Percentiles rank a stretch among this genome's conserved stretches.
phyloP scores from a whole-genome alignment of 176 grass and related monocot species.

The Canna indica region DNA sequence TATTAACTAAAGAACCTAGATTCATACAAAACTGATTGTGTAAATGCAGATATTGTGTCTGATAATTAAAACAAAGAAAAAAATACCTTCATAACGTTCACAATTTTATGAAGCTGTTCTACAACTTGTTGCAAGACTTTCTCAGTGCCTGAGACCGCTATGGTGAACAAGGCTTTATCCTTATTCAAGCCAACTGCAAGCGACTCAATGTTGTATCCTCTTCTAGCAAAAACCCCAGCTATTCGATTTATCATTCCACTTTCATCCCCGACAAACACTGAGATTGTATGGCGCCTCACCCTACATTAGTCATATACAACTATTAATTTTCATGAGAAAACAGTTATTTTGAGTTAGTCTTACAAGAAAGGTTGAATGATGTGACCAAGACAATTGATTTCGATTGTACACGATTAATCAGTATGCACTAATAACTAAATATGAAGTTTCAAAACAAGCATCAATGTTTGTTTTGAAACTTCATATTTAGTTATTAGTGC shows the following conservation, averaged over 20 bases:
- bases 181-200: conserved; percentile 95
- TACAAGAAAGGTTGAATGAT: not conserved
- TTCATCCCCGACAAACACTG: conserved; percentile 94
- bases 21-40: not conserved
- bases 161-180: conserved; percentile 96
- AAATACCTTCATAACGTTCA: conserved; percentile 65
- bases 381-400: not conserved
- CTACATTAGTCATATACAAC: conserved; percentile 22
- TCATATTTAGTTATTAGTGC: too few species aligned
- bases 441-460: too few species aligned
- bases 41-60: not conserved
- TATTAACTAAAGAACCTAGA: not conserved
- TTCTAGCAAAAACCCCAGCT: conserved; percentile 84
- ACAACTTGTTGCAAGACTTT: conserved; percentile 78
- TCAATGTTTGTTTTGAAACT: too few species aligned
- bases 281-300: conserved; percentile 77
- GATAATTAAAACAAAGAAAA: not conserved
- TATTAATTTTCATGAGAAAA: not conserved
- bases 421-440: too few species aligned
- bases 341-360: too few species aligned
- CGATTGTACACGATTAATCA: not conserved
- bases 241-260: conserved; percentile 98
- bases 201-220: conserved; percentile 94
- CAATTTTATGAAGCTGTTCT: conserved; percentile 85
- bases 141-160: conserved; percentile 75